phyloP scores from a whole-genome alignment of 345 rosid genomes.

The Draba incana region DNA sequence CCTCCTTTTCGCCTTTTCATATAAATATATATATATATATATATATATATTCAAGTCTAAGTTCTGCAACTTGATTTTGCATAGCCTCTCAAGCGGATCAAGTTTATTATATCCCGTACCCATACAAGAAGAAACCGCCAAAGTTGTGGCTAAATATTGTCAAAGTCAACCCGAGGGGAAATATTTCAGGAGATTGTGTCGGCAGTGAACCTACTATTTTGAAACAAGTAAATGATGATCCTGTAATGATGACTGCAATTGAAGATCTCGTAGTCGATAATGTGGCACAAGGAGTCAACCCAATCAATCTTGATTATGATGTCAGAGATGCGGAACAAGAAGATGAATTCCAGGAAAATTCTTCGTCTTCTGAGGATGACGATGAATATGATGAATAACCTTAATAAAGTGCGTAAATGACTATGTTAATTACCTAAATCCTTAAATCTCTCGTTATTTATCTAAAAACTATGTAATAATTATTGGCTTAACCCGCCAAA shows the following conservation, averaged over 20 bases:
- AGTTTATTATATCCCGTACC: neutral
- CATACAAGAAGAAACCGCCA: neutral
- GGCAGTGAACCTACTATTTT: too few relatives aligned
- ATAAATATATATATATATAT: too few relatives aligned
- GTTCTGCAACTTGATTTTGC: neutral
- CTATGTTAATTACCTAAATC: too few relatives aligned
- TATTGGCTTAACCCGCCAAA: too few relatives aligned
- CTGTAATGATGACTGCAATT: neutral
- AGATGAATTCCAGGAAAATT: neutral
- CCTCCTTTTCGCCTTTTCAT: too few relatives aligned
- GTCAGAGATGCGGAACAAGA: neutral
- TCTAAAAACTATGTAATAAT: too few relatives aligned
- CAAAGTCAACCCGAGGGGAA: neutral
- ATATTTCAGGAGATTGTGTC: too few relatives aligned
- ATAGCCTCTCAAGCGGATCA: neutral
- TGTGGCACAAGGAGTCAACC: neutral
- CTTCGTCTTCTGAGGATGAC: neutral
- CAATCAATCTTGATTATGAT: neutral
- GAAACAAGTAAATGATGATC: neutral
- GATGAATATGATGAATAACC: too few relatives aligned
- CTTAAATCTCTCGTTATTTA: too few relatives aligned
- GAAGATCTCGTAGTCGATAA: neutral
- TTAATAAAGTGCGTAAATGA: too few relatives aligned
- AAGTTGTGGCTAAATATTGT: neutral
- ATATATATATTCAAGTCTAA: neutral